phyloP scores from a whole-genome alignment of 192 early-diverging fungal genomes.

The Anaeromyces robustus region DNA sequence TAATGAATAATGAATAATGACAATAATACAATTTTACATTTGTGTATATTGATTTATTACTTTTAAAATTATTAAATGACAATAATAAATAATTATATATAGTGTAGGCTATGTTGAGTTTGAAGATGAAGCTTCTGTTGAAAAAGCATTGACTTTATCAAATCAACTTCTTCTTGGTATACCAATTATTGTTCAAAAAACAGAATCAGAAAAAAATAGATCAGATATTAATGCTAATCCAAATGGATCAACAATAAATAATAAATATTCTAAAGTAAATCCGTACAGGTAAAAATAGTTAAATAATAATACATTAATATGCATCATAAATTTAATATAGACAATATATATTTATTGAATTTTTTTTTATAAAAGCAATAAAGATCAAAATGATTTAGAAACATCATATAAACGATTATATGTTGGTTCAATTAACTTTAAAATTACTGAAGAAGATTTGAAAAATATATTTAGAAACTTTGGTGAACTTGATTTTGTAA shows the following conservation, averaged over 20 bases:
- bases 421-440: conserved; percentile 25
- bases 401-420: conserved; percentile 14
- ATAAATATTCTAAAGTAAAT: not conserved
- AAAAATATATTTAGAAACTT: conserved; percentile 64
- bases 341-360: no score
- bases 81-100: conserved; percentile 1
- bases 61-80: no score
- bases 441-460: conserved; percentile 49
- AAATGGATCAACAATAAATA: not conserved
- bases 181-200: conserved; percentile 81
- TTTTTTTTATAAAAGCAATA: not conserved
- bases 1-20: no score
- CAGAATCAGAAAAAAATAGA: conserved; percentile 88
- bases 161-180: conserved; percentile 79
- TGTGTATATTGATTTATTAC: no score
- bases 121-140: conserved; percentile 68
- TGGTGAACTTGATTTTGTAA: conserved; percentile 69
- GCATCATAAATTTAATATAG: no score
- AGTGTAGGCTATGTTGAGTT: conserved; percentile 96
- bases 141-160: conserved; percentile 65
- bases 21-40: no score
- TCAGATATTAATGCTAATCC: conserved; percentile 15
- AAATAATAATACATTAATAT: no score
- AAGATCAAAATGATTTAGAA: not conserved
- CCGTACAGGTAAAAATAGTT: not conserved